Evolutionary conservation across 306 rosid genomes (phyloP).

Genomic region (Pyrus communis): DNA sequence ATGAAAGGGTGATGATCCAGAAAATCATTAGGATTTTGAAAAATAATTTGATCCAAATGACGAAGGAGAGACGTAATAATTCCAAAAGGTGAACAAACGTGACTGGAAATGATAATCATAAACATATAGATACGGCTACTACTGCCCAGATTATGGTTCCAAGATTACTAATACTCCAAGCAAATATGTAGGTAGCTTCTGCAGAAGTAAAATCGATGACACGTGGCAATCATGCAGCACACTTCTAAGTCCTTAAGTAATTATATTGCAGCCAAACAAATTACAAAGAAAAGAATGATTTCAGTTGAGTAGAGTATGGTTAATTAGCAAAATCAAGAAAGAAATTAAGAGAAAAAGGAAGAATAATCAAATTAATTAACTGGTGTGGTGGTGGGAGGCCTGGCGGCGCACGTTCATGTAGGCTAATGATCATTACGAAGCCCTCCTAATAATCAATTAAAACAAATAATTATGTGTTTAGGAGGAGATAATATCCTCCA

Average conservation of each 20-base stretch:
- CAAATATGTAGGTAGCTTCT: not conserved
- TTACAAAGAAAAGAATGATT: not conserved
- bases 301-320: not conserved
- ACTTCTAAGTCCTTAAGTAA: not conserved
- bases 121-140: not conserved
- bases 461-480: not conserved
- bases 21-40: not conserved
- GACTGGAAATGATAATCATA: not conserved
- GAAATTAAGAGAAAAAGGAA: not conserved
- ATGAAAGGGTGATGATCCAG: not conserved
- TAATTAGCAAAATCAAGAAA: not conserved
- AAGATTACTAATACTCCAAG: not conserved
- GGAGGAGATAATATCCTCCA: conserved; percentile 12
- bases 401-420: conserved; percentile 55
- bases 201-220: not conserved
- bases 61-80: not conserved
- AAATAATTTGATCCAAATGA: not conserved
- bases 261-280: not conserved
- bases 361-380: conserved; percentile 26
- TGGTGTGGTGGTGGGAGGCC: conserved; percentile 14
- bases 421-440: not conserved
- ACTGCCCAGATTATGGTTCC: not conserved
- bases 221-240: conserved; percentile 20
- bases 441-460: not conserved
- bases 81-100: not conserved